Conservation (phyloP, 2,329 filamentous ascomycete genomes). For the Coniochaeta sp. region DNA sequence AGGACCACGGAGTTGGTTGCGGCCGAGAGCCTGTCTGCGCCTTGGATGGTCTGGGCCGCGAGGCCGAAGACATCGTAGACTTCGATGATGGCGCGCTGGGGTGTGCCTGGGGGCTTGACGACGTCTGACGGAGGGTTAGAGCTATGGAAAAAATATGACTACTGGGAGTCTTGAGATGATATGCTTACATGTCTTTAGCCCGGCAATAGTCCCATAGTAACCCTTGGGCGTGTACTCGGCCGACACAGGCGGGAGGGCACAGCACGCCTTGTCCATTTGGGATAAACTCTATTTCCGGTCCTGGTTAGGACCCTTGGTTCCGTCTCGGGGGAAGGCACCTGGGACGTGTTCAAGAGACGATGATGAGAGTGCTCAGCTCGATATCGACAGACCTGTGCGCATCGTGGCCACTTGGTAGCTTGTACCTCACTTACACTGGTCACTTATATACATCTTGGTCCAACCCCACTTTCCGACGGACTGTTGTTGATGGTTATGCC, state of each 20-base stretch:
- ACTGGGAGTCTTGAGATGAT: neutral
- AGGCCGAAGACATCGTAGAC: slow-evolving; percentile 42
- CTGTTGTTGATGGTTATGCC: neutral
- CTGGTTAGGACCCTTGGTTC: too few species aligned
- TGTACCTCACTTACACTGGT: neutral
- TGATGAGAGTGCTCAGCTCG: too few species aligned
- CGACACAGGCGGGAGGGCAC: slow-evolving; percentile 26
- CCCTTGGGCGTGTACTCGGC: slow-evolving; percentile 32
- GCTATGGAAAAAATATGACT: neutral
- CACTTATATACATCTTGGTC: neutral
- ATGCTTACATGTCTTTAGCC: slow-evolving; percentile 32
- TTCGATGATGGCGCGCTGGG: slow-evolving; percentile 30
- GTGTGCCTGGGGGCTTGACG: slow-evolving; percentile 20
- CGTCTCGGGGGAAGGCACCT: too few species aligned
- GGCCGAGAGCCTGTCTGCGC: slow-evolving; percentile 35
- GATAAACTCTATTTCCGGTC: neutral
- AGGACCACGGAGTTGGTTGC: slow-evolving; percentile 29
- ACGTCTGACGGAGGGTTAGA: slow-evolving; percentile 22
- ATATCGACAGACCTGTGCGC: neutral
- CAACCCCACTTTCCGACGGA: neutral
- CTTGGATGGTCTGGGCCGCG: slow-evolving; percentile 36
- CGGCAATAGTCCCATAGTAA: slow-evolving; percentile 28
- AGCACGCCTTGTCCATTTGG: slow-evolving; percentile 11
- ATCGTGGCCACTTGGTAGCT: neutral
- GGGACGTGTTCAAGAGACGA: too few species aligned